phyloP scores from a whole-genome alignment of 352 stramenopile genomes.

The Pythium monospermum region DNA sequence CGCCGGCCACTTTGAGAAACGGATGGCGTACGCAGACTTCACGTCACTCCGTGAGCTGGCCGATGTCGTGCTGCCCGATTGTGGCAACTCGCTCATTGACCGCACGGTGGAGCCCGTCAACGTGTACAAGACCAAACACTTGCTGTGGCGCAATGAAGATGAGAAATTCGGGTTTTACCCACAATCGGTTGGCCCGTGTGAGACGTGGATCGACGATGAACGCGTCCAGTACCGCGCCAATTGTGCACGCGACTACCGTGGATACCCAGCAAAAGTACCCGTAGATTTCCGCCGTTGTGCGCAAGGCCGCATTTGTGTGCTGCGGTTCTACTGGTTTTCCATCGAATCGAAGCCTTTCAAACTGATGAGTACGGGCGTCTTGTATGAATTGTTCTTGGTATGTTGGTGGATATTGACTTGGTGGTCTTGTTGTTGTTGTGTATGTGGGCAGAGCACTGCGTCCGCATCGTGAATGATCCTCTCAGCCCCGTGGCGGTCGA shows the following conservation, averaged over 20 bases:
- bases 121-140: slow-evolving; percentile 5
- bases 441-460: slow-evolving; percentile 14
- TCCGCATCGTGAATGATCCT: slow-evolving; percentile 12
- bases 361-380: slow-evolving; percentile 14
- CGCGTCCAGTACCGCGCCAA: slow-evolving; percentile 5
- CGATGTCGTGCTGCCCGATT: slow-evolving; percentile 3
- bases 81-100: slow-evolving; percentile 13
- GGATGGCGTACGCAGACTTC: slow-evolving; percentile 12
- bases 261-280: slow-evolving; percentile 26
- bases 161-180: slow-evolving; percentile 10
- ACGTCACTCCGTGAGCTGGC: slow-evolving; percentile 15
- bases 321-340: slow-evolving; percentile 25
- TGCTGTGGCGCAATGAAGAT: slow-evolving; percentile 20
- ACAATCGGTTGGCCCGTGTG: slow-evolving; percentile 12
- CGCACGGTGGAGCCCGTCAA: slow-evolving; percentile 4
- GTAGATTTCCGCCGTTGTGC: slow-evolving; percentile 19
- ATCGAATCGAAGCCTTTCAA: slow-evolving; percentile 6
- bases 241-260: slow-evolving; percentile 15
- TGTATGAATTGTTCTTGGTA: not conserved
- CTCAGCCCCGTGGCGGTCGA: not conserved
- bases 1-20: slow-evolving; percentile 1
- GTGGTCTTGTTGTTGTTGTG: not conserved
- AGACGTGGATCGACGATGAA: slow-evolving; percentile 17
- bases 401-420: not conserved
- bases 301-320: slow-evolving; percentile 3